A percentile compares a stretch with the other conserved stretches of the same genome.
These are phyloP conservation scores for Dissophora ornata DNA, from an alignment of 192 early-diverging fungal species.

Conservation along the genomic window DNA sequence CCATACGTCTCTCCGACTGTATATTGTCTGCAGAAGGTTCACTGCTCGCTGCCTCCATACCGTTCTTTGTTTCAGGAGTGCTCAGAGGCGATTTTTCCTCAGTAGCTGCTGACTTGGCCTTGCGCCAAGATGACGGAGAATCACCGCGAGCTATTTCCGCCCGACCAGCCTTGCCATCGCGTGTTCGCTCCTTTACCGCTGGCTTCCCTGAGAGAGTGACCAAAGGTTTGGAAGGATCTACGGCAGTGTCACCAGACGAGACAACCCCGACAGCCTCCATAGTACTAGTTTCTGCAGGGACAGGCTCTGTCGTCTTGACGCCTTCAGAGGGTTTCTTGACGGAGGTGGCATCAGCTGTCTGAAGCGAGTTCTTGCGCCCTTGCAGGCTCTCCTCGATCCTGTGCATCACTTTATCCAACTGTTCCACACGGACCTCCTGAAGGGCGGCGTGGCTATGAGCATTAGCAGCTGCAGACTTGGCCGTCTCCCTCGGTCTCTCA, in stretches of 20 bases:
- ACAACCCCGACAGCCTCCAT: not conserved
- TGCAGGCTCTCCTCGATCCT: slow-evolving; percentile 43
- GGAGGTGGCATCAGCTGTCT: slow-evolving; percentile 4
- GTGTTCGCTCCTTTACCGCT: slow-evolving; percentile 1
- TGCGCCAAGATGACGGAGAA: not conserved
- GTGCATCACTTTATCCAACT: slow-evolving; percentile 36
- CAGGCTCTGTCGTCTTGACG: not conserved
- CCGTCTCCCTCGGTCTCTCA: not conserved
- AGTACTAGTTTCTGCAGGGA: not conserved
- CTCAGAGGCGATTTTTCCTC: too few relatives aligned
- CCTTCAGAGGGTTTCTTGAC: not conserved
- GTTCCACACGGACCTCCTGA: slow-evolving; percentile 23
- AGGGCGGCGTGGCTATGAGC: not conserved
- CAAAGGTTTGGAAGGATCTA: not conserved
- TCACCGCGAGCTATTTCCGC: not conserved
- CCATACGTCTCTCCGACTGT: not conserved
- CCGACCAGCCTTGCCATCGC: slow-evolving; percentile 16
- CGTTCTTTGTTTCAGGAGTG: too few relatives aligned
- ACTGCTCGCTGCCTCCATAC: not conserved
- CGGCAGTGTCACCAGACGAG: not conserved
- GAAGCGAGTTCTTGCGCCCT: slow-evolving; percentile 3
- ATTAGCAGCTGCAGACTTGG: not conserved
- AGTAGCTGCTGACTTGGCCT: not conserved
- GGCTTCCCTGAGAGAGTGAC: not conserved
- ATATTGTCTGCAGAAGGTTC: not conserved